Percentiles rank a stretch among this genome's conserved stretches.
These are phyloP conservation scores for Arabis alpina DNA, from an alignment of 345 rosid genomes.

Conservation along the genomic window DNA sequence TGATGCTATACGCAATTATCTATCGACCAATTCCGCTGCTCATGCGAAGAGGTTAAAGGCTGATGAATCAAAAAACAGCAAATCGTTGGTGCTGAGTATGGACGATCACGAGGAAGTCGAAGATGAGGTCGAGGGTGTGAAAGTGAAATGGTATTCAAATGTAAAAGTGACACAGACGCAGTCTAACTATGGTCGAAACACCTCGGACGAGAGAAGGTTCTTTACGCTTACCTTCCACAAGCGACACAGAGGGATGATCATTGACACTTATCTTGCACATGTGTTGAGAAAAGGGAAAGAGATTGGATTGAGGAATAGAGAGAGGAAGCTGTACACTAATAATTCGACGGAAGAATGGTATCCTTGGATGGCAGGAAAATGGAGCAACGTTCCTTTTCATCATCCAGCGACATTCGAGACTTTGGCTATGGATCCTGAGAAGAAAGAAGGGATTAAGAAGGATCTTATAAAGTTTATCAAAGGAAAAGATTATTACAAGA, in stretches of 20 bases:
- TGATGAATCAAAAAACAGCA: constrained; percentile 41
- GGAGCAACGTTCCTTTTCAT: constrained; percentile 51
- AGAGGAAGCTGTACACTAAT: constrained; percentile 52
- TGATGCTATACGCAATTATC: constrained; percentile 49
- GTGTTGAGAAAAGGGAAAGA: constrained; percentile 53
- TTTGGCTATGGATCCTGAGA: constrained; percentile 61
- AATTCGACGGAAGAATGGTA: constrained; percentile 40
- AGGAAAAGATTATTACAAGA: constrained; percentile 61
- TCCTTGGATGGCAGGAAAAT: constrained; percentile 29
- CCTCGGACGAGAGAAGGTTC: constrained; percentile 34
- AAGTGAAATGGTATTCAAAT: constrained; percentile 46
- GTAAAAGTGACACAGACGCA: constrained; percentile 17
- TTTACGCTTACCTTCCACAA: constrained; percentile 52
- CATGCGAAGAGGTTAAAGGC: constrained; percentile 55
- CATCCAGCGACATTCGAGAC: constrained; percentile 69
- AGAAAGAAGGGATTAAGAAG: constrained; percentile 56
- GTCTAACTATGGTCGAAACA: constrained; percentile 17
- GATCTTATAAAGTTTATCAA: constrained; percentile 58
- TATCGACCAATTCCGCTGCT: constrained; percentile 35
- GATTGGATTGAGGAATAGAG: constrained; percentile 43
- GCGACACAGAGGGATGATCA: constrained; percentile 43
- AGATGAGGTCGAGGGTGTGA: constrained; percentile 53
- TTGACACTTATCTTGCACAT: constrained; percentile 40
- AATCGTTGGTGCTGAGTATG: constrained; percentile 60
- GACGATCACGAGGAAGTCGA: constrained; percentile 61